Evolutionary conservation across 352 stramenopile species (phyloP).

Genomic region (Phytophthora vignae): DNA sequence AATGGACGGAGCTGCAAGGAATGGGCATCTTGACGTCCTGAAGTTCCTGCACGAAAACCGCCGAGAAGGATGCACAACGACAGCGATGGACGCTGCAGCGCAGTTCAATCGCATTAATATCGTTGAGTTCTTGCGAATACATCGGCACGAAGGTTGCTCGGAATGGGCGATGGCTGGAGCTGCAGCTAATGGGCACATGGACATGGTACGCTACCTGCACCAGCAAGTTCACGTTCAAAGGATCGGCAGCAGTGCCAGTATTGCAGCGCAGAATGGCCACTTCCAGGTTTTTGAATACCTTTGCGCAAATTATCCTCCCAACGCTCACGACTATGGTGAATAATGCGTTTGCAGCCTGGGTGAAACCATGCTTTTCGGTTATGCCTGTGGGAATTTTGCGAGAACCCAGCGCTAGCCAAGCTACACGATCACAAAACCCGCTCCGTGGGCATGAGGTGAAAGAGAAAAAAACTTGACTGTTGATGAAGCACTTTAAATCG

Average conservation of each 20-base stretch:
- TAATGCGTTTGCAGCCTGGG: not conserved
- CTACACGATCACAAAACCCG: no score
- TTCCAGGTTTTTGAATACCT: conserved; percentile 28
- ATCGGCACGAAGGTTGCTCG: conserved; percentile 25
- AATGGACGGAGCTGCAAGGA: conserved; percentile 23
- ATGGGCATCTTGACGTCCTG: conserved; percentile 23
- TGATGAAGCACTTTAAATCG: no score
- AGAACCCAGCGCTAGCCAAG: no score
- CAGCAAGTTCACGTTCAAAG: conserved; percentile 18
- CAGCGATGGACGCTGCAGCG: conserved; percentile 22
- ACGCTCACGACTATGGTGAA: conserved; percentile 16
- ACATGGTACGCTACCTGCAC: conserved; percentile 29
- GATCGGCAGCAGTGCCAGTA: conserved; percentile 25
- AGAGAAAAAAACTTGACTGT: no score
- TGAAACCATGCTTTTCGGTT: not conserved
- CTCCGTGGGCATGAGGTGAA: no score
- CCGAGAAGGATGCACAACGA: conserved; percentile 26
- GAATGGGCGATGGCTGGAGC: conserved; percentile 26
- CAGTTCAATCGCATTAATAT: conserved; percentile 24
- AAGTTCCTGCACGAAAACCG: conserved; percentile 23
- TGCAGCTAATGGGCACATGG: conserved; percentile 22
- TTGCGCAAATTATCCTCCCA: conserved; percentile 20
- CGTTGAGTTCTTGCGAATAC: conserved; percentile 16
- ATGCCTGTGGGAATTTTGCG: no score
- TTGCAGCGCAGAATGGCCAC: conserved; percentile 24